A percentile compares a stretch with the other conserved stretches of the same genome.
phyloP scores from a whole-genome alignment of 768 basidiomycete species.

The Suillus occidentalis region DNA sequence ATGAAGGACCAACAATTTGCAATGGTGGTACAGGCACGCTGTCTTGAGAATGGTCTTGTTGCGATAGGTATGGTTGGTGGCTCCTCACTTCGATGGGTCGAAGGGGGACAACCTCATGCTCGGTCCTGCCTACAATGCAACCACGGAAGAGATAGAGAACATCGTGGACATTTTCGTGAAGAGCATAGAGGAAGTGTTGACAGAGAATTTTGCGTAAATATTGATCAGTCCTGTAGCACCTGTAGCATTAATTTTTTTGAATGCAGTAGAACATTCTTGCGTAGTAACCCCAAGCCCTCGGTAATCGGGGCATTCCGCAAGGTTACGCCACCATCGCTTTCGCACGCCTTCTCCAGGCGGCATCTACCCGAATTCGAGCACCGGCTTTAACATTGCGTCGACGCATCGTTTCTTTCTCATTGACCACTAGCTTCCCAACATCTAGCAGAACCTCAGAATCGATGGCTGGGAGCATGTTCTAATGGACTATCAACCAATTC shows the following conservation, averaged over 20 bases:
- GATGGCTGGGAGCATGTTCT: conserved; percentile 87
- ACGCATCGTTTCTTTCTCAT: conserved; percentile 23
- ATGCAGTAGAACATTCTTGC: background rate
- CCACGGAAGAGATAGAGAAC: conserved; percentile 61
- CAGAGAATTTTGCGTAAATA: conserved; percentile 29
- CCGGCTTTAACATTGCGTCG: conserved; percentile 14
- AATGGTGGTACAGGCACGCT: conserved; percentile 67
- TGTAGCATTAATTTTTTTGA: background rate
- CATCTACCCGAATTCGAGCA: conserved; percentile 17
- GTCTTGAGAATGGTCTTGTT: conserved; percentile 65
- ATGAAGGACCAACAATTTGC: conserved; percentile 60
- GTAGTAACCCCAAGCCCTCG: conserved; percentile 8
- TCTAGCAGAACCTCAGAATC: conserved; percentile 39
- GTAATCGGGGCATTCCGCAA: conserved; percentile 8
- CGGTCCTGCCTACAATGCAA: conserved; percentile 80
- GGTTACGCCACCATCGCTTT: conserved; percentile 19
- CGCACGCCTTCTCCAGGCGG: conserved; percentile 30
- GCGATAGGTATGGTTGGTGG: conserved; percentile 77
- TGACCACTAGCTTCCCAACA: conserved; percentile 25
- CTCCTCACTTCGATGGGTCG: conserved; percentile 63
- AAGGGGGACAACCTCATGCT: conserved; percentile 74
- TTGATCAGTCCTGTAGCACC: background rate
- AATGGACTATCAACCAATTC: conserved; percentile 84
- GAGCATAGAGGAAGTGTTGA: conserved; percentile 65
- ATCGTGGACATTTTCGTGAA: conserved; percentile 67